phyloP scores from a whole-genome alignment of 495 filamentous ascomycete genomes.

The Neurospora sp. region DNA sequence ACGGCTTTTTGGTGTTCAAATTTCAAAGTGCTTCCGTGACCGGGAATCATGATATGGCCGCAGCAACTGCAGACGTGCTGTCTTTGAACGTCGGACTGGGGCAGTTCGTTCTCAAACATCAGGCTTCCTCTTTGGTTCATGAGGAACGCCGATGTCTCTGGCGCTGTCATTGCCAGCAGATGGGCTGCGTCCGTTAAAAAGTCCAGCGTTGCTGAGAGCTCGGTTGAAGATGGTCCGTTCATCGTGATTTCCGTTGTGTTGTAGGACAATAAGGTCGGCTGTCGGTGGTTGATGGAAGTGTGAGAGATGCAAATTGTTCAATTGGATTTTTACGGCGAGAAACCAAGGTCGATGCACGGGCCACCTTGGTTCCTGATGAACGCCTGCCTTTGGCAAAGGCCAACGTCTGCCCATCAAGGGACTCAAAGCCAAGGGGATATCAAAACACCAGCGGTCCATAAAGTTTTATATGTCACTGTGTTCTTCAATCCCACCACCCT shows the following conservation, averaged over 20 bases:
- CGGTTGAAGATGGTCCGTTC: conserved; percentile 18
- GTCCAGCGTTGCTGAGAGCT: conserved; percentile 20
- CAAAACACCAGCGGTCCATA: background rate
- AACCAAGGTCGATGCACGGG: background rate
- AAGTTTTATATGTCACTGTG: background rate
- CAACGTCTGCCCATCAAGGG: background rate
- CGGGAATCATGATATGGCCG: conserved; percentile 41
- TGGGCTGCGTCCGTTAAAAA: conserved; percentile 43
- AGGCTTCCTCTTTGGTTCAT: conserved; percentile 34
- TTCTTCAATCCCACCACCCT: background rate
- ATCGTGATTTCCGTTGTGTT: background rate
- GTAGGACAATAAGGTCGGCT: background rate
- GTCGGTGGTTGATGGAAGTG: background rate
- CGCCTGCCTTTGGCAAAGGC: background rate
- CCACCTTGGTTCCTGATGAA: background rate
- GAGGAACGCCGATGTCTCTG: conserved; percentile 39
- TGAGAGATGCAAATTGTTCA: background rate
- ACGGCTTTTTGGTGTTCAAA: conserved; percentile 19
- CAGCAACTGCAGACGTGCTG: conserved; percentile 41
- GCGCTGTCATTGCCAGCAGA: conserved; percentile 33
- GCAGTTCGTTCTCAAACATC: conserved; percentile 31
- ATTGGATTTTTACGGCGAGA: background rate
- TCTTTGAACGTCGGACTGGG: conserved; percentile 30
- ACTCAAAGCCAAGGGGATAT: background rate
- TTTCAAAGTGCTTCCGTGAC: conserved; percentile 28